These are phyloP conservation scores for Chaetoscypha palmicola DNA, from an alignment of 2,329 filamentous ascomycete species.

Conservation along the genomic window DNA sequence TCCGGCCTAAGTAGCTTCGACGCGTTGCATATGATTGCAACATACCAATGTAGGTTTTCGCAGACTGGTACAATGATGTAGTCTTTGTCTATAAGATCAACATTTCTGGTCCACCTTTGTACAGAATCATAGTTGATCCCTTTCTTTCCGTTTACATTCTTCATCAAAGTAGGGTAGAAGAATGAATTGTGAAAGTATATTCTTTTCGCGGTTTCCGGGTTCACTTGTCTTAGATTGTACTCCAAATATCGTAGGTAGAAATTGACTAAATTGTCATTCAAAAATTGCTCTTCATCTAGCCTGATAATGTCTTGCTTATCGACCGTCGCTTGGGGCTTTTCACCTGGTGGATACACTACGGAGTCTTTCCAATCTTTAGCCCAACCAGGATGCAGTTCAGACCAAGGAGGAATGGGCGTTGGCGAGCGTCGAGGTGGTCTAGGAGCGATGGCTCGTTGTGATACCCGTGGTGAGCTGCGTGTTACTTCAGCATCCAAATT, in stretches of 20 bases:
- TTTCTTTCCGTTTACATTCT: slow-evolving; percentile 43
- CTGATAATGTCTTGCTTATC: slow-evolving; percentile 66
- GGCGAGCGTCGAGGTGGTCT: slow-evolving; percentile 2
- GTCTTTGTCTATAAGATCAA: slow-evolving; percentile 79
- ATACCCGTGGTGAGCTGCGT: slow-evolving; percentile 9
- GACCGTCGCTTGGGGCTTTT: slow-evolving; percentile 50
- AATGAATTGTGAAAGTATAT: slow-evolving; percentile 91
- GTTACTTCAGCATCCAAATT: too few relatives aligned
- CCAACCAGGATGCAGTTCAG: slow-evolving; percentile 45
- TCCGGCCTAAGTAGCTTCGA: slow-evolving; percentile 47
- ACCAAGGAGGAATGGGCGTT: slow-evolving; percentile 38
- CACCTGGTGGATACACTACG: slow-evolving; percentile 54
- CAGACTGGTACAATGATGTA: slow-evolving; percentile 92
- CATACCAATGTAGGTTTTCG: slow-evolving; percentile 82
- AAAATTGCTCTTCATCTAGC: slow-evolving; percentile 74
- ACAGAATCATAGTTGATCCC: slow-evolving; percentile 81
- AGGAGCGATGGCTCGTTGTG: neutral
- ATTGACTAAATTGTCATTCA: slow-evolving; percentile 88
- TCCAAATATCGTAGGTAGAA: slow-evolving; percentile 79
- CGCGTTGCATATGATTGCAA: slow-evolving; percentile 91
- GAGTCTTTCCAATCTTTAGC: slow-evolving; percentile 46
- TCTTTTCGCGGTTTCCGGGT: slow-evolving; percentile 50
- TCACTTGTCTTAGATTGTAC: slow-evolving; percentile 46
- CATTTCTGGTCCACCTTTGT: slow-evolving; percentile 76
- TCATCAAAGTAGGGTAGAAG: slow-evolving; percentile 75